These are phyloP conservation scores for Beauveria pseudobassiana DNA, from an alignment of 2,329 filamentous ascomycete species.

Conservation along the genomic window DNA sequence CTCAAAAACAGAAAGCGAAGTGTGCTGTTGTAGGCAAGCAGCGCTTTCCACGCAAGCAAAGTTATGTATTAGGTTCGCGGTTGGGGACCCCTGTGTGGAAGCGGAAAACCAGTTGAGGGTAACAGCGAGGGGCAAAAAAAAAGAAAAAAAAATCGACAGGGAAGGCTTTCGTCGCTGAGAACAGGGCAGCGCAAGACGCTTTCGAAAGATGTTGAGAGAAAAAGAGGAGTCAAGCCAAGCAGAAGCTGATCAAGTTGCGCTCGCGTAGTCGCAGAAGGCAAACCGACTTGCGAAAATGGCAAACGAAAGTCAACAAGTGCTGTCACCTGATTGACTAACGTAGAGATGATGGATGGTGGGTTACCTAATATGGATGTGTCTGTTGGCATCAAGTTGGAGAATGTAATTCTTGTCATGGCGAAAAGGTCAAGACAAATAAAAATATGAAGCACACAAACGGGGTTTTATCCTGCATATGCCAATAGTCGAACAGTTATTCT, in stretches of 20 bases:
- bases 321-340: constrained; percentile 8
- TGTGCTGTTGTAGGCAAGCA: background rate
- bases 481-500: no score
- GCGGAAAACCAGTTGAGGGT: background rate
- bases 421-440: background rate
- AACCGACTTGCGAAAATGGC: background rate
- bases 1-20: background rate
- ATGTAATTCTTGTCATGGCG: background rate
- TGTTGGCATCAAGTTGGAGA: background rate
- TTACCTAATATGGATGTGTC: constrained; percentile 3
- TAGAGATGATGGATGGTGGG: background rate
- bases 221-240: background rate
- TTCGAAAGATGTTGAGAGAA: background rate
- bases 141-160: background rate
- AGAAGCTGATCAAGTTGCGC: constrained; percentile 1
- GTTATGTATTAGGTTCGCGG: background rate
- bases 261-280: background rate
- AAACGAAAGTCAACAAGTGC: constrained; percentile 9
- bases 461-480: background rate
- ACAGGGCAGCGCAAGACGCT: background rate
- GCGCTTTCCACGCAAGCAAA: constrained; percentile 1
- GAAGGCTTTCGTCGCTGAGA: background rate
- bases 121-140: background rate
- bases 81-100: background rate
- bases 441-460: background rate